These are phyloP conservation scores for Cephaloascus albidus DNA, from an alignment of 805 yeast species.

Conservation along the genomic window DNA sequence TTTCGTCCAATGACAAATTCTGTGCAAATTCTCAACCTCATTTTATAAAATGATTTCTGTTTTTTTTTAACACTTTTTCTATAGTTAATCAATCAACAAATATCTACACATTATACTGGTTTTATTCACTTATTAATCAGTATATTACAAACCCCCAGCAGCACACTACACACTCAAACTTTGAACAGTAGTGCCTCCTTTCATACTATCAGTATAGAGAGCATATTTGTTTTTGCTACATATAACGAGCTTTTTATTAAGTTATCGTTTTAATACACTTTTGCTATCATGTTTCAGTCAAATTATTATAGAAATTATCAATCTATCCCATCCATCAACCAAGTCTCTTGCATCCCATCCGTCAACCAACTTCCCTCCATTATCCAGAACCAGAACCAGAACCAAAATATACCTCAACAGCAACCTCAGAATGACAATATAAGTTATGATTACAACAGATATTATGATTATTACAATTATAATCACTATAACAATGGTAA, in stretches of 20 bases:
- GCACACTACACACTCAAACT: too few relatives aligned
- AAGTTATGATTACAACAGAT: slow-evolving; percentile 5
- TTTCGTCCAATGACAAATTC: too few relatives aligned
- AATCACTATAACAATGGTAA: slow-evolving; percentile 4
- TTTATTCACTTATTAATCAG: slow-evolving; percentile 13
- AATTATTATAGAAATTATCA: slow-evolving; percentile 1
- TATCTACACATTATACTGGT: slow-evolving; percentile 3
- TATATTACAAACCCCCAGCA: too few relatives aligned
- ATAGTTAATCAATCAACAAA: too few relatives aligned
- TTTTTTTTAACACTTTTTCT: too few relatives aligned
- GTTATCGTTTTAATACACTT: slow-evolving; percentile 19
- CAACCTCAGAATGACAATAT: slow-evolving; percentile 5
- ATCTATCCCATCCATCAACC: neutral
- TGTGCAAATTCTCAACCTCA: too few relatives aligned
- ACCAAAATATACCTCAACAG: slow-evolving; percentile 1
- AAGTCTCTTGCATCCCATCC: neutral
- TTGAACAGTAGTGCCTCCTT: too few relatives aligned
- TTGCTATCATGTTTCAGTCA: neutral
- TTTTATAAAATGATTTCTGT: too few relatives aligned
- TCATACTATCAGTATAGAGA: too few relatives aligned
- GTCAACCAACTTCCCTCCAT: slow-evolving; percentile 2
- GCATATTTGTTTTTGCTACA: too few relatives aligned
- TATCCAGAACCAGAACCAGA: neutral
- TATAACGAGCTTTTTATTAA: slow-evolving; percentile 31
- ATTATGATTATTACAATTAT: slow-evolving; percentile 5